Conservation (phyloP, 208 protist genomes). For the Crithidia brevicula region DNA sequence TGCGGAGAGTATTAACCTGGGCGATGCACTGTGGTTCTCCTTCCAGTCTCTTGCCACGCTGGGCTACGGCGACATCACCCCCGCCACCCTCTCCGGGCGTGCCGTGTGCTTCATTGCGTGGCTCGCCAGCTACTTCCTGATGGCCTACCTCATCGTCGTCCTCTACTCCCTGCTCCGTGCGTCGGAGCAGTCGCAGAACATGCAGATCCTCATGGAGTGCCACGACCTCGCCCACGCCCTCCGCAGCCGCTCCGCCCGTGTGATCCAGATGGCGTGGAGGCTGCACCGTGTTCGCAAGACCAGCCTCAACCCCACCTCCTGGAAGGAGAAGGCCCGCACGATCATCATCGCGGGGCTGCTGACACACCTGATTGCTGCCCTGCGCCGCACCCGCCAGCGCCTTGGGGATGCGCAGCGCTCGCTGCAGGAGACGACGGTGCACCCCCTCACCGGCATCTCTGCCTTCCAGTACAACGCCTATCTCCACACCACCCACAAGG, state of each 20-base stretch:
- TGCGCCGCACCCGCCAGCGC: constrained; percentile 49
- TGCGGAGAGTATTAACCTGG: constrained; percentile 44
- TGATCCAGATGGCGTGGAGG: constrained; percentile 61
- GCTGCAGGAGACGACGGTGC: constrained; percentile 41
- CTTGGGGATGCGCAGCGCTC: constrained; percentile 38
- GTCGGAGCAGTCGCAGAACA: constrained; percentile 46
- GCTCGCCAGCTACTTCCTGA: constrained; percentile 54
- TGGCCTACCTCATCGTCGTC: constrained; percentile 32
- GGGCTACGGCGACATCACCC: constrained; percentile 80
- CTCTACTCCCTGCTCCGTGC: constrained; percentile 36
- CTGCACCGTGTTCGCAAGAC: constrained; percentile 43
- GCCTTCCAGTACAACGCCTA: constrained; percentile 47
- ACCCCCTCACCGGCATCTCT: constrained; percentile 54
- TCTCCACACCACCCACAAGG: constrained; percentile 36
- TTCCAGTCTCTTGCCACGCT: constrained; percentile 81
- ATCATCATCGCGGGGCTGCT: constrained; percentile 41
- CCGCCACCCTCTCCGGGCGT: constrained; percentile 48
- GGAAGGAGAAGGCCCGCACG: constrained; percentile 35
- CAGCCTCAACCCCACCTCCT: constrained; percentile 15
- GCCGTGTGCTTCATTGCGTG: constrained; percentile 56
- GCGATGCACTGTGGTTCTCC: constrained; percentile 75
- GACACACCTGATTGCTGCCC: constrained; percentile 43
- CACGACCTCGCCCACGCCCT: constrained; percentile 54
- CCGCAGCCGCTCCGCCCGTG: constrained; percentile 46
- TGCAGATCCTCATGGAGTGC: constrained; percentile 54